Evolutionary conservation across 129 eudicot genomes (phyloP), one percentile per base, ranked within the genome.

Genomic region (Smallanthus sonchifolius): DNA sequence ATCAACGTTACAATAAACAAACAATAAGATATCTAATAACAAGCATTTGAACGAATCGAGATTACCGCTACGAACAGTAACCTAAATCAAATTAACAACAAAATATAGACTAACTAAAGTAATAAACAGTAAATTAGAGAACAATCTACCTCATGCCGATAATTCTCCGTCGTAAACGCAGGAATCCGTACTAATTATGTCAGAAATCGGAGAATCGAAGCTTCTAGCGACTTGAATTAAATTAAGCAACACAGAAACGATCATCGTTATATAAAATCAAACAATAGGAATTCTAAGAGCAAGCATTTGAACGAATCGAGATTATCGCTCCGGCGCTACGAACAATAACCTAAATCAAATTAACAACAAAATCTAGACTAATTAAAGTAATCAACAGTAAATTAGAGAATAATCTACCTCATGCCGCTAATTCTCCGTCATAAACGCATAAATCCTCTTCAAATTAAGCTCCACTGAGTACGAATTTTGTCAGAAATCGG

Each of bases 101-200:
- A 63, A 60, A 75, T 37, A n/a, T 16, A 48, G 34, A 69, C 24
- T 32, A 47, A 80, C 17, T 38, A 20, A 8, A 56, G 63, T 24
- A 24, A 56, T 55, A 55, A 9, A 20, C 47, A 40, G 14, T 32
- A 10, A 45, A 42, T 9, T 2, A 48, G 43, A 16, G 15, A 66
- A 42, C 2, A 72, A 51, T 60, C 28, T 80, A 80, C 83, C 79
- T 57, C 65, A 74, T 62, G 3, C 32, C 30, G 59, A 56, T 77
- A 55, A 77, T 49, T 51, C 54, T 52, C 59, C 30, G 73, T 56
- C 1, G 51, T 70, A 17, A 69, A 52, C 32, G 28, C 30, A 17
- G 10, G 8, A 52, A 6, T 52, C 60, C 66, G n/a, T 55, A 56
- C 34, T 3, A 56, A 56, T 20, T 56, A 9, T 10, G 14, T 24